Evolutionary conservation across 2,329 filamentous ascomycete genomes (phyloP).

Genomic region (Boeremia exigua): DNA sequence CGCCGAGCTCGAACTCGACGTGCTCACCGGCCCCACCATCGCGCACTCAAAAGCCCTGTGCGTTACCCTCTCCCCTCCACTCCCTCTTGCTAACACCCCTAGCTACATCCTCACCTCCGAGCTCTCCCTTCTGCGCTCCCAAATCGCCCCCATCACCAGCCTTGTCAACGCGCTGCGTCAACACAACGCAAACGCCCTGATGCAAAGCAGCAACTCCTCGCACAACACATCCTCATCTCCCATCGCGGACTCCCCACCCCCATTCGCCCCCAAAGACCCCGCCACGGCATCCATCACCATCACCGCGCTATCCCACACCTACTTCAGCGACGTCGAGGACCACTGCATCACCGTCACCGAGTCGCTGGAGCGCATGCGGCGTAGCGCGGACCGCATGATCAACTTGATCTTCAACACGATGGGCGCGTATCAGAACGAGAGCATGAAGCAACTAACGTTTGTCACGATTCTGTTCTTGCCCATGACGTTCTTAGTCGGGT

Average conservation of each 20-base stretch:
- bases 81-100: neutral
- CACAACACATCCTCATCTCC: conserved; percentile 12
- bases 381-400: conserved; percentile 76
- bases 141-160: conserved; percentile 81
- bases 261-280: conserved; percentile 31
- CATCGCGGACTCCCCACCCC: conserved; percentile 13
- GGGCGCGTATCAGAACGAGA: conserved; percentile 84
- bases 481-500: conserved; percentile 80
- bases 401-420: conserved; percentile 94
- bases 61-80: neutral
- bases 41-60: conserved; percentile 69
- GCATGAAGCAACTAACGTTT: conserved; percentile 85
- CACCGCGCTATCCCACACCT: conserved; percentile 79
- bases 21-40: conserved; percentile 80
- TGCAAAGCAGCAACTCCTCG: conserved; percentile 38
- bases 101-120: conserved; percentile 81
- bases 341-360: conserved; percentile 85
- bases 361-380: conserved; percentile 79
- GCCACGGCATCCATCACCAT: conserved; percentile 71
- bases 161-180: conserved; percentile 88
- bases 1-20: conserved; percentile 84
- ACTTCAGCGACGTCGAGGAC: conserved; percentile 87
- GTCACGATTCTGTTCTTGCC: conserved; percentile 91
- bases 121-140: conserved; percentile 80
- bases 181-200: conserved; percentile 59